Percentiles rank a stretch among this genome's conserved stretches.
These are phyloP conservation scores for Penicillium lividum DNA, from an alignment of 495 filamentous ascomycete species.

Conservation along the genomic window DNA sequence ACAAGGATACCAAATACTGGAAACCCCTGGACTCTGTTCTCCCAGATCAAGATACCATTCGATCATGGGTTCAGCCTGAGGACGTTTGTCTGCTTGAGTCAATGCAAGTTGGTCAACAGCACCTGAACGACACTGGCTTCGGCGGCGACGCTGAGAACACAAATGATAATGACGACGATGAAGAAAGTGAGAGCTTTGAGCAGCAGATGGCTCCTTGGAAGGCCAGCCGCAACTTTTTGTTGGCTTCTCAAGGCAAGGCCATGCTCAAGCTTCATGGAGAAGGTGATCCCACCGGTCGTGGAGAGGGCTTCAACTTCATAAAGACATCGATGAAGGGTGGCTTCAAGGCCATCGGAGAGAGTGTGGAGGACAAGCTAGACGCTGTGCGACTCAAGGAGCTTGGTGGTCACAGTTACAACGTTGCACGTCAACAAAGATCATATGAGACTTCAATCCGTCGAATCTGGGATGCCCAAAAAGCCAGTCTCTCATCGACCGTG, in stretches of 20 bases:
- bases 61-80: conserved; percentile 88
- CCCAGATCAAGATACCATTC: conserved; percentile 75
- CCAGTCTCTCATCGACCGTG: conserved; percentile 66
- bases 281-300: conserved; percentile 92
- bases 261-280: conserved; percentile 95
- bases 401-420: conserved; percentile 95
- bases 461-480: conserved; percentile 88
- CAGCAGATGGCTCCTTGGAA: conserved; percentile 94
- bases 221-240: conserved; percentile 89
- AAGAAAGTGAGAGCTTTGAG: conserved; percentile 71
- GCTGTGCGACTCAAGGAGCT: conserved; percentile 82
- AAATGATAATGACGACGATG: conserved; percentile 65
- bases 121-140: conserved; percentile 80
- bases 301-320: conserved; percentile 92
- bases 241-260: conserved; percentile 91
- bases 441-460: conserved; percentile 86
- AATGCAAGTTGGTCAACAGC: conserved; percentile 90
- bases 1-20: conserved; percentile 84
- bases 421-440: conserved; percentile 81
- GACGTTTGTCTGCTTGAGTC: conserved; percentile 92
- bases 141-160: conserved; percentile 72
- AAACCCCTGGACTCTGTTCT: conserved; percentile 68
- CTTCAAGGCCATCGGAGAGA: conserved; percentile 87
- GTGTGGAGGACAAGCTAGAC: conserved; percentile 81
- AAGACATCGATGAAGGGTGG: conserved; percentile 98